These are phyloP conservation scores for Carallia pectinifolia DNA, from an alignment of 345 rosid species.

Conservation along the genomic window DNA sequence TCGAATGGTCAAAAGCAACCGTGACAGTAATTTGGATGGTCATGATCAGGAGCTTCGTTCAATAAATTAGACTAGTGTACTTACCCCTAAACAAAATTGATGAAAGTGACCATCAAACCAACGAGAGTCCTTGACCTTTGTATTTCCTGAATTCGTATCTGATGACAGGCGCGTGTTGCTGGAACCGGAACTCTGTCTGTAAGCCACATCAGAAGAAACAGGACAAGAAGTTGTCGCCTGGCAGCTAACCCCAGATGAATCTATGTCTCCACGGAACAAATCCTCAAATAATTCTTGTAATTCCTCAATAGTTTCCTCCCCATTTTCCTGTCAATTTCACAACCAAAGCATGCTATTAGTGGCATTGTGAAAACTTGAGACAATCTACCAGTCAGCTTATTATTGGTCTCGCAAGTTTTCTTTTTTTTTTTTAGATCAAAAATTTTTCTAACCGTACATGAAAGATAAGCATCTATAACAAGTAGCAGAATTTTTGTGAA, in stretches of 20 bases:
- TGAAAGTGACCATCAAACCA: constrained; percentile 39
- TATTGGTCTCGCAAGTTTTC: no score
- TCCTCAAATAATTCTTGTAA: constrained; percentile 73
- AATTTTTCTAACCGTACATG: background rate
- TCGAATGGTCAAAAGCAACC: no score
- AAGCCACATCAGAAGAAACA: constrained; percentile 40
- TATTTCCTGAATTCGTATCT: constrained; percentile 34
- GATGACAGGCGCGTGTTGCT: no score
- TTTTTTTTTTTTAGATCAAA: no score
- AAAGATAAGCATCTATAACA: background rate
- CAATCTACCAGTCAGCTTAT: background rate
- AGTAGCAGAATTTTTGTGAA: background rate
- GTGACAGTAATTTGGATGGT: no score
- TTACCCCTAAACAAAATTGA: constrained; percentile 72
- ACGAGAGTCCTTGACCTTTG: constrained; percentile 26
- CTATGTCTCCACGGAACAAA: constrained; percentile 62
- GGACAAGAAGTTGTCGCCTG: constrained; percentile 25
- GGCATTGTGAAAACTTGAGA: background rate
- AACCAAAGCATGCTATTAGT: background rate
- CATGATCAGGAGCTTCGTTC: background rate
- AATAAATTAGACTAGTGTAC: background rate
- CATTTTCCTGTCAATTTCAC: constrained; percentile 49
- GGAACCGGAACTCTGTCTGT: no score
- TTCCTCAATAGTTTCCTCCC: constrained; percentile 63
- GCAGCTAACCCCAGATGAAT: constrained; percentile 31